Percentiles rank a stretch among this genome's conserved stretches.
These are phyloP conservation scores for Umbellularia californica DNA, from an alignment of 164 flowering plant genomes.

Conservation along the genomic window DNA sequence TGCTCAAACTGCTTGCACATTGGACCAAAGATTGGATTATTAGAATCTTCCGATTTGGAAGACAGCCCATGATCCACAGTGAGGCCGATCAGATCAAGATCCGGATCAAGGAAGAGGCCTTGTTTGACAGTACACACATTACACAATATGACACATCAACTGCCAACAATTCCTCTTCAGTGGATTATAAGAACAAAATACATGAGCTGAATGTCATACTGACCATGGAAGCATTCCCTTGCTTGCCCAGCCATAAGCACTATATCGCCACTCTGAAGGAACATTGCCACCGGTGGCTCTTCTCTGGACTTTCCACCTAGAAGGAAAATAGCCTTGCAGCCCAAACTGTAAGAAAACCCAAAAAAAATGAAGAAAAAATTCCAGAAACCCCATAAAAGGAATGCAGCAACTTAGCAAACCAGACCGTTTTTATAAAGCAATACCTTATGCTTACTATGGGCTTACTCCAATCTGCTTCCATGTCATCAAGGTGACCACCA, in stretches of 20 bases:
- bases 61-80: background rate
- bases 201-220: constrained; percentile 18
- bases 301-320: constrained; percentile 87
- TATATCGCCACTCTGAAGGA: constrained; percentile 90
- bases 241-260: constrained; percentile 98
- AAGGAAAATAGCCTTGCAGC: constrained; percentile 96
- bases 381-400: background rate
- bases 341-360: constrained; percentile 48
- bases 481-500: constrained; percentile 98
- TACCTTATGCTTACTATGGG: constrained; percentile 99
- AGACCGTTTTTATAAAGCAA: background rate
- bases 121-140: background rate
- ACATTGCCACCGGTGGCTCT: constrained; percentile 77
- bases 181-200: background rate
- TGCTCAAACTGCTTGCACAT: no score
- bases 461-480: constrained; percentile 98
- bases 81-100: background rate
- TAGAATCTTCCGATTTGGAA: background rate
- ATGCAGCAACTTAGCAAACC: background rate
- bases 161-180: background rate
- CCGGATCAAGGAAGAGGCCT: background rate
- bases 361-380: background rate
- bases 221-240: constrained; percentile 97
- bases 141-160: background rate
- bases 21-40: no score